phyloP scores from a whole-genome alignment of 495 filamentous ascomycete genomes.

The Sphaerosporella brunnea region DNA sequence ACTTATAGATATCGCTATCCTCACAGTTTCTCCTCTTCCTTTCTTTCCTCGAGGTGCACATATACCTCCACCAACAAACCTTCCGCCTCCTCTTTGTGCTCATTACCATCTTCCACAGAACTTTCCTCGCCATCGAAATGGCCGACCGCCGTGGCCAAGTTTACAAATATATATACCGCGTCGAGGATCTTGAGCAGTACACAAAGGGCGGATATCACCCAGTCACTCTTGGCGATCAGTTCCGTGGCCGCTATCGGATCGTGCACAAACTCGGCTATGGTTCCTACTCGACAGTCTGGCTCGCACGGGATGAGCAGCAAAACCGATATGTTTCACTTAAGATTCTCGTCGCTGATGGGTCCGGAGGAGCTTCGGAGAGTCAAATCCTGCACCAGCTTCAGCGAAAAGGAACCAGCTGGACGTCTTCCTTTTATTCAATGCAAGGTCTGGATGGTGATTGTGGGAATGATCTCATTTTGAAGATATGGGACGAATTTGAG shows the following conservation, averaged over 20 bases:
- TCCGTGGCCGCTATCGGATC: slow-evolving; percentile 31
- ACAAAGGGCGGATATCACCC: slow-evolving; percentile 32
- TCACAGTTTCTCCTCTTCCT: no score
- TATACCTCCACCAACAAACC: no score
- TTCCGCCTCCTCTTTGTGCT: no score
- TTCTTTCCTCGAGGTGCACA: no score
- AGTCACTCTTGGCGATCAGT: slow-evolving; percentile 27
- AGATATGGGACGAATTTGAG: background rate
- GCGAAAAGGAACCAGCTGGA: background rate
- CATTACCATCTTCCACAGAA: no score
- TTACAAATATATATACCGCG: background rate
- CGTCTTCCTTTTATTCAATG: background rate
- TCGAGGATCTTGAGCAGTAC: background rate
- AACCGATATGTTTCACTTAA: slow-evolving; percentile 29
- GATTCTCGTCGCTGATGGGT: slow-evolving; percentile 24
- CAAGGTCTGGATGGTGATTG: background rate
- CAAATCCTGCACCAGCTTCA: background rate
- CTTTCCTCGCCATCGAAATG: no score
- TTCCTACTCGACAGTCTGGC: slow-evolving; percentile 35
- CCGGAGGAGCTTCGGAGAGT: background rate
- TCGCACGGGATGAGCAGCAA: slow-evolving; percentile 11
- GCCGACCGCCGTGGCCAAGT: background rate
- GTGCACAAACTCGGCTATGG: slow-evolving; percentile 35
- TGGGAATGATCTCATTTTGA: background rate
- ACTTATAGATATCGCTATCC: no score